Evolutionary conservation across 2,329 filamentous ascomycete genomes (phyloP), one percentile per base, ranked within the genome.

Genomic region (Exophiala aquamarina): DNA sequence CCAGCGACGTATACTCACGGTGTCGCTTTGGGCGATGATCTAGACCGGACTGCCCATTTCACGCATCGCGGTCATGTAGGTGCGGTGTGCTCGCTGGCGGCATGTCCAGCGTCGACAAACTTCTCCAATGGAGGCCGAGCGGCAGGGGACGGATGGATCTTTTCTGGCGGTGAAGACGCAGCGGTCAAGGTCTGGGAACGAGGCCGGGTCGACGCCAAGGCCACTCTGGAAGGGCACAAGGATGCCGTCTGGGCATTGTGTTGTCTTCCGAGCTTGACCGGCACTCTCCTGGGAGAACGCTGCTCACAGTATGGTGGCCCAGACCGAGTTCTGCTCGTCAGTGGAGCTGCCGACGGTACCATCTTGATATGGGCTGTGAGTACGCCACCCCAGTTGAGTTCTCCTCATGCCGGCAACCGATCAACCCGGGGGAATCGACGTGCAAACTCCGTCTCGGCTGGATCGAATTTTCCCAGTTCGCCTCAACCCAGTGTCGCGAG

Each of bases 161-260:
- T 98, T 68, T 97, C 92, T 4, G 93, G 93, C 51, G 93, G 93
- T 3, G 90, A 96, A 66, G 93, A 98, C 67, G 83, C 88, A 14
- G 95, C 89, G 5, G 84, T 98, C 29, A 83, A 91, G 21, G 90
- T 98, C 0, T 98, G 93, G 93, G 92, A 98, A 68, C 82, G 91
- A 41, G 92, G 92, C 20, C 78, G 92, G 37, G 89, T 98, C 23
- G 93, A 97, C 64, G 90, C 93, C 6, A 97, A 97, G 68, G 90
- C 90, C 2, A 95, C 90, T 0, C 75, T 98, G 3, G 89, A 96
- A 57, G 92, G 91, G 1, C 93, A 97, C 63, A 95, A 87, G 0
- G 93, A 98, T 73, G 89, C 91, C 3, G 89, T 98, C 3, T 98
- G 93, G 93, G 86, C 90, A 2, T 79, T 98, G 2, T 96, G 91